A percentile compares a stretch with the other conserved stretches of the same genome.
phyloP scores from a whole-genome alignment of 2,329 filamentous ascomycete genomes.

The Sphaerulina vaccinii region DNA sequence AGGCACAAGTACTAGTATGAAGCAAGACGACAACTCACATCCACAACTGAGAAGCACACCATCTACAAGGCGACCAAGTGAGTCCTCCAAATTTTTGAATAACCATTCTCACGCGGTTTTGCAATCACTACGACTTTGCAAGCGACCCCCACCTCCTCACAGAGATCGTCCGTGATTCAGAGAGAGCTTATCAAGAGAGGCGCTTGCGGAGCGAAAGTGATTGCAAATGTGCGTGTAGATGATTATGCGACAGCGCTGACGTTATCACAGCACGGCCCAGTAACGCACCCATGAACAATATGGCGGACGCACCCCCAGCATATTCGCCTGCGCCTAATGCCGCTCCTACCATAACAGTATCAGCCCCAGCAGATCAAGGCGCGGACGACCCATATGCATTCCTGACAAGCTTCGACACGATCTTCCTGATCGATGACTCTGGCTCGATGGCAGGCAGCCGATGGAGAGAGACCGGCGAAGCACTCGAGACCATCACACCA shows the following conservation, averaged over 20 bases:
- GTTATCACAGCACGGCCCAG: background rate
- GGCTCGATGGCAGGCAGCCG: conserved; percentile 74
- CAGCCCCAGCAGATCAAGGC: conserved; percentile 29
- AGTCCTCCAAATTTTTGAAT: background rate
- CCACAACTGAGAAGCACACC: conserved; percentile 24
- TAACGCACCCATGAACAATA: conserved; percentile 18
- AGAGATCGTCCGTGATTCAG: too few relatives aligned
- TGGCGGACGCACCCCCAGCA: conserved; percentile 35
- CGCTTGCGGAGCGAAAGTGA: too few relatives aligned
- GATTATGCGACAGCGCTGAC: background rate
- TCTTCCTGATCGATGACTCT: conserved; percentile 92
- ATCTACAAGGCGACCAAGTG: conserved; percentile 24
- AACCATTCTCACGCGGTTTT: too few relatives aligned
- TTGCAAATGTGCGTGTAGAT: too few relatives aligned
- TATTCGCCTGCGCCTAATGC: conserved; percentile 48
- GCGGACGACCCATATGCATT: conserved; percentile 72
- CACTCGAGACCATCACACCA: conserved; percentile 71
- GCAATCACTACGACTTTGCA: too few relatives aligned
- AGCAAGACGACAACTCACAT: conserved; percentile 18
- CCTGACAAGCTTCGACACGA: conserved; percentile 75
- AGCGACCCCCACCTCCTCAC: too few relatives aligned
- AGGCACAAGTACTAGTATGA: conserved; percentile 13
- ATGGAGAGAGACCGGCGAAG: conserved; percentile 72
- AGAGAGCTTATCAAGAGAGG: too few relatives aligned
- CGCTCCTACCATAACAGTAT: conserved; percentile 20